Evolutionary conservation across 2,329 filamentous ascomycete genomes (phyloP).

Genomic region (Mariannaea elegans): DNA sequence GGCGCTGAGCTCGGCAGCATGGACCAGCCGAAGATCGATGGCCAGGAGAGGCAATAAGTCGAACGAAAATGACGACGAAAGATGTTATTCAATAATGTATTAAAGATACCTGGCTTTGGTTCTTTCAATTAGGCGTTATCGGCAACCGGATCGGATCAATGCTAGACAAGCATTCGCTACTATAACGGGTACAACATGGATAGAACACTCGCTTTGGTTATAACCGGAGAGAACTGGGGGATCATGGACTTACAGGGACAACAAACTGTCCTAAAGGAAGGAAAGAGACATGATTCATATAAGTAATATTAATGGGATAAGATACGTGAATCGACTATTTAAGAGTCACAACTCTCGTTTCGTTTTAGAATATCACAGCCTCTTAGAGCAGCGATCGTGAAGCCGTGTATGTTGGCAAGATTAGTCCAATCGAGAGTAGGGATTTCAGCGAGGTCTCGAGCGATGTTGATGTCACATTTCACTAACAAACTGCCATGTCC

Average conservation of each 20-base stretch:
- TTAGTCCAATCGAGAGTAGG: too few species aligned
- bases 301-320: slow-evolving; percentile 40
- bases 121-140: slow-evolving; percentile 37
- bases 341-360: background rate
- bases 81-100: slow-evolving; percentile 36
- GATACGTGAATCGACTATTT: slow-evolving; percentile 21
- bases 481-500: too few species aligned
- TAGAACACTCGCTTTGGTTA: slow-evolving; percentile 28
- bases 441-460: too few species aligned
- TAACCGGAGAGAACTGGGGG: slow-evolving; percentile 8
- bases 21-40: slow-evolving; percentile 49
- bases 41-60: slow-evolving; percentile 38
- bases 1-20: slow-evolving; percentile 77
- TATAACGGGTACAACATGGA: slow-evolving; percentile 28
- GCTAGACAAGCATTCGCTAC: slow-evolving; percentile 40
- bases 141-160: slow-evolving; percentile 31
- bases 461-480: too few species aligned
- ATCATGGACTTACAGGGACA: background rate
- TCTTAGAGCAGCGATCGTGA: background rate
- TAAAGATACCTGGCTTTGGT: slow-evolving; percentile 39
- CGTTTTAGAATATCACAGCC: background rate
- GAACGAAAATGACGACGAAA: slow-evolving; percentile 1
- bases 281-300: slow-evolving; percentile 27
- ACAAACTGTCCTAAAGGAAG: slow-evolving; percentile 21
- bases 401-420: too few species aligned